Evolutionary conservation across 176 grass and related monocot genomes (phyloP), one percentile per base, ranked within the genome.

Genomic region (Carex myosuroides): DNA sequence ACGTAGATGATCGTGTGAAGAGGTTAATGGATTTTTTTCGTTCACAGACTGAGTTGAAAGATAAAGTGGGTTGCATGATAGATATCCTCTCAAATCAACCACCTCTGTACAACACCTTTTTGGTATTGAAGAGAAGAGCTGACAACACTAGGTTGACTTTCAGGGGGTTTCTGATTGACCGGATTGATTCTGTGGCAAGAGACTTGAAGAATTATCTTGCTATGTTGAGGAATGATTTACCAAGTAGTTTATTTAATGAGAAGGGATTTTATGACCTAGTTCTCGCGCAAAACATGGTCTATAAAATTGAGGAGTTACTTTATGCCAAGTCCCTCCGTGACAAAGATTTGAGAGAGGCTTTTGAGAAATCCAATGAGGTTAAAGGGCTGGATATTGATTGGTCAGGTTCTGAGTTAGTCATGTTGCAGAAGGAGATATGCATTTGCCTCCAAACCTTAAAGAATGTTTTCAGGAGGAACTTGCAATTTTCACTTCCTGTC

Each of bases 1-100:
- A 94, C 79, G 22, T 97, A 68, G 88, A 97, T 81, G 80, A 92
- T 62, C 84, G 94, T 62, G 86, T 90, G 53, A 72, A 85, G 13
- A 94, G 61, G 68, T 59, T 97, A 22, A 41, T 72, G 60, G 58
- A 32, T 18, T 92, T 78, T 77, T 94, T 94, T 76, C 78, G 35
- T 20, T 77, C 64, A 79, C 18, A 82, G 29, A 70, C 84, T 84
- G 88, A 87, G 3, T 94, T 90, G 88, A 97, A 89, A 80, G 20
- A 85, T 54, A 79, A 83, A 50, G 44, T 97, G 66, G 63, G 86
- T 82, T 87, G 87, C 74, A 61, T 90, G 21, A 3, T 89, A 14
- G 42, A 86, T 63, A 94, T 94, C 81, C 79, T 94, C 60, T 44
- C 41, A 20, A 79, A 92, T 52, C 84, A 85, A 73, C 61, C 70